A percentile compares a stretch with the other conserved stretches of the same genome.
Conservation (phyloP, 2,329 filamentous ascomycete species). For the Akanthomyces uredinophilus region DNA sequence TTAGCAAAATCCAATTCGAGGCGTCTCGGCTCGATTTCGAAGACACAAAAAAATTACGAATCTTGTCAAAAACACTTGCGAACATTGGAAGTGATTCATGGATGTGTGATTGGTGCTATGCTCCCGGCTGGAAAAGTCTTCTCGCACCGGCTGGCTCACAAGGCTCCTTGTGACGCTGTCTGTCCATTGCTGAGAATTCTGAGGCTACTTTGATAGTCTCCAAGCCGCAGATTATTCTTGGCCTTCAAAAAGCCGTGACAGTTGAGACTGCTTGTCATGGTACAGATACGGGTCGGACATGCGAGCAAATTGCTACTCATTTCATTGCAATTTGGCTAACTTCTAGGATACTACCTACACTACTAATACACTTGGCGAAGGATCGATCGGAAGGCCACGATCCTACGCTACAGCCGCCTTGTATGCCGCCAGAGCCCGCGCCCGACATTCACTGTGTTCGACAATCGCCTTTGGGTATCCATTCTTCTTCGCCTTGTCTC, state of each 20-base stretch:
- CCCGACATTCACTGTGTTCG: slow-evolving; percentile 63
- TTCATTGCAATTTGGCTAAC: background rate
- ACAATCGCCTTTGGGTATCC: slow-evolving; percentile 75
- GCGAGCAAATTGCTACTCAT: background rate
- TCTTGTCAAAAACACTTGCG: slow-evolving; percentile 18
- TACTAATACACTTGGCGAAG: background rate
- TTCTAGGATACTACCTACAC: background rate
- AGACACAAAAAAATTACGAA: slow-evolving; percentile 31
- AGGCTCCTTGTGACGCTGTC: slow-evolving; percentile 22
- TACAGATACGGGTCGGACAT: slow-evolving; percentile 65
- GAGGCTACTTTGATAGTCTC: slow-evolving; percentile 53
- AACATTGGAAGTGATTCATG: slow-evolving; percentile 18
- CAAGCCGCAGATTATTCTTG: slow-evolving; percentile 52
- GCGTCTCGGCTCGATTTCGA: slow-evolving; percentile 43
- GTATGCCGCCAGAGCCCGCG: slow-evolving; percentile 63
- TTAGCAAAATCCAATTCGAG: slow-evolving; percentile 41
- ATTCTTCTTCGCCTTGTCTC: slow-evolving; percentile 51
- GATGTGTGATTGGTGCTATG: slow-evolving; percentile 25
- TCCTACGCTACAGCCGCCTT: slow-evolving; percentile 42
- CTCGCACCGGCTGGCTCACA: slow-evolving; percentile 38
- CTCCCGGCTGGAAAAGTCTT: slow-evolving; percentile 52
- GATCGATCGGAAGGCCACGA: background rate
- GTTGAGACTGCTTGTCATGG: slow-evolving; percentile 48
- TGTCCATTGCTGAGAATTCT: slow-evolving; percentile 46
- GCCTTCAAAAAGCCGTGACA: slow-evolving; percentile 59